These are phyloP conservation scores for Viridothelium virens DNA, from an alignment of 495 filamentous ascomycete species.

Conservation along the genomic window DNA sequence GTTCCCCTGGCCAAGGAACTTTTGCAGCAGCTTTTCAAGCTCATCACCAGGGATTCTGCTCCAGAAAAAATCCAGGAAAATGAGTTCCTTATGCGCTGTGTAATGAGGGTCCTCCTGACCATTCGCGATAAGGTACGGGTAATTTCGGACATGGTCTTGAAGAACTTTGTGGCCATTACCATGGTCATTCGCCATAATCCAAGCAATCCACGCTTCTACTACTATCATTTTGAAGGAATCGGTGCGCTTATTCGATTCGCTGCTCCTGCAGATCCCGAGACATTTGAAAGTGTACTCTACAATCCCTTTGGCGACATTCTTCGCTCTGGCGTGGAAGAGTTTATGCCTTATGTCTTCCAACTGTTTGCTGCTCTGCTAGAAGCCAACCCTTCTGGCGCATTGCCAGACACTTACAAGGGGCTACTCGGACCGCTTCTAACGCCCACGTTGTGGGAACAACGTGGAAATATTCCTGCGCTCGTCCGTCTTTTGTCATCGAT, in stretches of 20 bases:
- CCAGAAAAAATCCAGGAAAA: slow-evolving; percentile 97
- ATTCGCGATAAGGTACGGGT: slow-evolving; percentile 68
- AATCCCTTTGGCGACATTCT: slow-evolving; percentile 68
- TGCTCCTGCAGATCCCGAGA: slow-evolving; percentile 57
- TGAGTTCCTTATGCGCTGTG: slow-evolving; percentile 95
- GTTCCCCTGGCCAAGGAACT: slow-evolving; percentile 74
- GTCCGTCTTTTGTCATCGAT: slow-evolving; percentile 76
- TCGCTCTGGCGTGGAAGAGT: slow-evolving; percentile 77
- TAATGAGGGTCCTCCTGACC: slow-evolving; percentile 93
- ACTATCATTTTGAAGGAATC: slow-evolving; percentile 92
- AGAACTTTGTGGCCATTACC: slow-evolving; percentile 77
- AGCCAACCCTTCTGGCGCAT: slow-evolving; percentile 60
- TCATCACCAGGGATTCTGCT: slow-evolving; percentile 71
- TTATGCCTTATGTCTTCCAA: slow-evolving; percentile 94
- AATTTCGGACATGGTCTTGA: slow-evolving; percentile 64
- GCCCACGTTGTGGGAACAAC: slow-evolving; percentile 75
- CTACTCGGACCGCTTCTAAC: slow-evolving; percentile 67
- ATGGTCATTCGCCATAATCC: slow-evolving; percentile 84
- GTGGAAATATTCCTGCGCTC: slow-evolving; percentile 86
- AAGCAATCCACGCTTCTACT: slow-evolving; percentile 95
- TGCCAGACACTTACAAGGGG: slow-evolving; percentile 68
- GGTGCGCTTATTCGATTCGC: slow-evolving; percentile 88
- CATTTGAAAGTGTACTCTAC: slow-evolving; percentile 71
- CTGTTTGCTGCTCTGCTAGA: slow-evolving; percentile 84
- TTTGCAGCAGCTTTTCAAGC: slow-evolving; percentile 80